These are phyloP conservation scores for Papiliotrema flavescens DNA, from an alignment of 1,284 basidiomycete genomes.

Conservation along the genomic window DNA sequence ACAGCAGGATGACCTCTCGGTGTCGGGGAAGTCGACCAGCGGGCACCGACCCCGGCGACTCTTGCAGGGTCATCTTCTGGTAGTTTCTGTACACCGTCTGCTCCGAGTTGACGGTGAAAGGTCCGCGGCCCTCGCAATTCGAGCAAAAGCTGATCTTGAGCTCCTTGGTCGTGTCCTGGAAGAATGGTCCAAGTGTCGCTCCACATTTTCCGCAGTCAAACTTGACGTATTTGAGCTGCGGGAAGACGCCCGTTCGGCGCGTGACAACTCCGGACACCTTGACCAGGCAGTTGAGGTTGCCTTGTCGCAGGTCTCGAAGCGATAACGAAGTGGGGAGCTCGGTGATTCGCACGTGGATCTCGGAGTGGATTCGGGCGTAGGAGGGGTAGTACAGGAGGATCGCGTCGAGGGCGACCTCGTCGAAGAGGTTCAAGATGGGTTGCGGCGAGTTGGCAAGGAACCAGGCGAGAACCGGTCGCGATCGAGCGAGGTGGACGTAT, in stretches of 20 bases:
- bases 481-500: constrained; percentile 82
- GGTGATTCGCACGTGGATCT: constrained; percentile 95
- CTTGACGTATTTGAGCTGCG: constrained; percentile 98
- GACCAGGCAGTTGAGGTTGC: constrained; percentile 91
- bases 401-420: constrained; percentile 89
- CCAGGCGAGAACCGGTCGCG: constrained; percentile 93
- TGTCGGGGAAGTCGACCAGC: constrained; percentile 94
- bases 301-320: constrained; percentile 87
- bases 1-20: constrained; percentile 91
- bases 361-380: constrained; percentile 95
- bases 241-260: constrained; percentile 91
- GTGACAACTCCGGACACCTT: constrained; percentile 97
- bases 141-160: constrained; percentile 92
- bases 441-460: constrained; percentile 94
- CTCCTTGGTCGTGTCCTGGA: constrained; percentile 92
- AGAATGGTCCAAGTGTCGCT: constrained; percentile 90
- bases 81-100: constrained; percentile 98
- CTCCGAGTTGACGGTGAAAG: constrained; percentile 94
- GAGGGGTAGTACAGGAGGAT: constrained; percentile 94
- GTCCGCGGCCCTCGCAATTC: constrained; percentile 89
- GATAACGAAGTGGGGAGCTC: constrained; percentile 87
- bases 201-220: constrained; percentile 96
- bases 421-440: constrained; percentile 90
- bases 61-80: constrained; percentile 98
- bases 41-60: constrained; percentile 96